Conservation (phyloP, 306 rosid species). For the Vicia faba region DNA sequence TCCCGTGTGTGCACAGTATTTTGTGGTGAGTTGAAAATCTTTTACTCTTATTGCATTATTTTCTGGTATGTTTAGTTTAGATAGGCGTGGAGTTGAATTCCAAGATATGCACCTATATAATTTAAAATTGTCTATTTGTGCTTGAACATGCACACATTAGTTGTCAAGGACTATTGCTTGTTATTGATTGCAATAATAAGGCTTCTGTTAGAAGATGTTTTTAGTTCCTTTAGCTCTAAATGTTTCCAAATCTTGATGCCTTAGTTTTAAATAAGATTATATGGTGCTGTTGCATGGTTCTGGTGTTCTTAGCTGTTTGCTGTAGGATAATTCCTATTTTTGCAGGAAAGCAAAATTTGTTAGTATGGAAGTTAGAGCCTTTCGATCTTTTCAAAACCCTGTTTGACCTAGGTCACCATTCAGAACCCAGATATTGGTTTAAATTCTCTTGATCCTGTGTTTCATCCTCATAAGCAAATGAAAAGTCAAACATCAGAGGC, state of each 20-base stretch:
- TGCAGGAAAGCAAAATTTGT: constrained; percentile 5
- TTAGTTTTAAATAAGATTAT: constrained; percentile 17
- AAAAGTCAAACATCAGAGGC: neutral
- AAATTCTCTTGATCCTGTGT: constrained; percentile 1
- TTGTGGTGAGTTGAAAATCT: constrained; percentile 61
- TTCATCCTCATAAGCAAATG: constrained; percentile 15
- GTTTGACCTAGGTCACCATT: neutral
- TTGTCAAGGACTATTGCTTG: constrained; percentile 22
- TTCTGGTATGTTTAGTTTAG: constrained; percentile 49
- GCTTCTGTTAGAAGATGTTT: constrained; percentile 34
- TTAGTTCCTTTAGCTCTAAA: constrained; percentile 10
- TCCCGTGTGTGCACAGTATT: constrained; percentile 88
- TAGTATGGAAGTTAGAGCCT: constrained; percentile 12
- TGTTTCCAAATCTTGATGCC: constrained; percentile 22
- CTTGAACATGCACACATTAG: constrained; percentile 16
- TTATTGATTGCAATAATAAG: neutral
- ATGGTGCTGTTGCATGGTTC: constrained; percentile 18
- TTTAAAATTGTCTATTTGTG: constrained; percentile 7
- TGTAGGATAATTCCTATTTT: constrained; percentile 29
- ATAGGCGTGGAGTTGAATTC: neutral
- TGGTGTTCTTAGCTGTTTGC: constrained; percentile 18
- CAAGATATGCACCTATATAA: constrained; percentile 8
- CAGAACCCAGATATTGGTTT: constrained; percentile 4
- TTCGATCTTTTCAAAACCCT: constrained; percentile 10
- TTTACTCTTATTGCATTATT: constrained; percentile 38